A percentile compares a stretch with the other conserved stretches of the same genome.
Conservation (phyloP, 2,329 filamentous ascomycete genomes). For the Neofusicoccum sp. region DNA sequence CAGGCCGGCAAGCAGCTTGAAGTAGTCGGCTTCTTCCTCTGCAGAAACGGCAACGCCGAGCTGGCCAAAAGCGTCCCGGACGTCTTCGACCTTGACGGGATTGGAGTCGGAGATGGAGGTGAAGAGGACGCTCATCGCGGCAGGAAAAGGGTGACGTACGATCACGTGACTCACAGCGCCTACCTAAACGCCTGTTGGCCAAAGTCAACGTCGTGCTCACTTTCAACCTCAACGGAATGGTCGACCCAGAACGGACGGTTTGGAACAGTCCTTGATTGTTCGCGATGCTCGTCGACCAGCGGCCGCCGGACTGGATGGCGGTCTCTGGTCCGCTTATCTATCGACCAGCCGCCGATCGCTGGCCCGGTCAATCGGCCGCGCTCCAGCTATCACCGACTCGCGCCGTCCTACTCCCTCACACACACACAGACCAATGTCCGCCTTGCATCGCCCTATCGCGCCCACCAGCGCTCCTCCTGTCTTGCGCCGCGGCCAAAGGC, state of each 20-base stretch:
- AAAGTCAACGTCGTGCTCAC: background rate
- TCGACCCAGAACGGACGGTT: background rate
- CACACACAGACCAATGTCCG: background rate
- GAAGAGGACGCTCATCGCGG: constrained; percentile 21
- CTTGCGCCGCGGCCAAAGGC: background rate
- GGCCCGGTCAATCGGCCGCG: constrained; percentile 9
- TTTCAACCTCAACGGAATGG: background rate
- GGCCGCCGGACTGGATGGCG: background rate
- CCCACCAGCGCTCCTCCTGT: no score
- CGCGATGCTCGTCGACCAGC: background rate
- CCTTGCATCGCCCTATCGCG: background rate
- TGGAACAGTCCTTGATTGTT: background rate
- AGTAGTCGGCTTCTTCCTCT: constrained; percentile 49
- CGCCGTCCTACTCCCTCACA: background rate
- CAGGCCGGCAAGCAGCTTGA: constrained; percentile 50
- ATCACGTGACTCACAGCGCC: background rate
- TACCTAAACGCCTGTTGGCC: background rate
- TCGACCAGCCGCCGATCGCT: constrained; percentile 2
- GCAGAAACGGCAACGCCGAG: constrained; percentile 36
- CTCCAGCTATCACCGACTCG: constrained; percentile 8
- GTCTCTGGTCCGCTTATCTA: constrained; percentile 7
- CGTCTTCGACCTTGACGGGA: constrained; percentile 2
- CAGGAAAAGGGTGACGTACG: background rate
- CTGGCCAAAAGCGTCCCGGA: constrained; percentile 24
- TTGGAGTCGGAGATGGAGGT: constrained; percentile 25